phyloP scores from a whole-genome alignment of 2,329 filamentous ascomycete genomes.

The Cryphonectria japonica region DNA sequence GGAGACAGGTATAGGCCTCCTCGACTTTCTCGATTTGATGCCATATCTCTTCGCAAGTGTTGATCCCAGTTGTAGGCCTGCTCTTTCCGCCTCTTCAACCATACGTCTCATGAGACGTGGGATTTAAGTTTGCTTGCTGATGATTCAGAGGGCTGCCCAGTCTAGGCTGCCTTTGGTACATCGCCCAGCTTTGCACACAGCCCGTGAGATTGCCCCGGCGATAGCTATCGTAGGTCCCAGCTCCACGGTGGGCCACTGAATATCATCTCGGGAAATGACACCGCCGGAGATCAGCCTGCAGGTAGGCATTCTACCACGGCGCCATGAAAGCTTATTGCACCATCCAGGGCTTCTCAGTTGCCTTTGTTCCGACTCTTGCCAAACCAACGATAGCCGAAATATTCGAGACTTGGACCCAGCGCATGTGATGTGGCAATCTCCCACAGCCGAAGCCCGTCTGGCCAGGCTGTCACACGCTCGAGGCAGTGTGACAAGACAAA shows the following conservation, averaged over 20 bases:
- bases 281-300: background rate
- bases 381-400: background rate
- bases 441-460: background rate
- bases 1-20: background rate
- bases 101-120: conserved; percentile 11
- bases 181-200: background rate
- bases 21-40: conserved; percentile 14
- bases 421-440: background rate
- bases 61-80: conserved; percentile 21
- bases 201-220: background rate
- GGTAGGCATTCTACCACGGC: background rate
- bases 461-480: background rate
- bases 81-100: conserved; percentile 22
- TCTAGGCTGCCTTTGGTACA: background rate
- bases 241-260: background rate
- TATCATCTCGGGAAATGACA: background rate
- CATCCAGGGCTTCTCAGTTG: background rate
- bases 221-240: background rate
- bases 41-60: conserved; percentile 9
- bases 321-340: background rate
- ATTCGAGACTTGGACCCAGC: background rate
- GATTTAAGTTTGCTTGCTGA: conserved; percentile 13
- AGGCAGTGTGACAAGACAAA: conserved; percentile 9
- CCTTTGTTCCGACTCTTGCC: conserved; percentile 1
- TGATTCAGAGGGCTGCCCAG: background rate